Evolutionary conservation across 129 eudicot genomes (phyloP).

Genomic region (Erigeron canadensis): DNA sequence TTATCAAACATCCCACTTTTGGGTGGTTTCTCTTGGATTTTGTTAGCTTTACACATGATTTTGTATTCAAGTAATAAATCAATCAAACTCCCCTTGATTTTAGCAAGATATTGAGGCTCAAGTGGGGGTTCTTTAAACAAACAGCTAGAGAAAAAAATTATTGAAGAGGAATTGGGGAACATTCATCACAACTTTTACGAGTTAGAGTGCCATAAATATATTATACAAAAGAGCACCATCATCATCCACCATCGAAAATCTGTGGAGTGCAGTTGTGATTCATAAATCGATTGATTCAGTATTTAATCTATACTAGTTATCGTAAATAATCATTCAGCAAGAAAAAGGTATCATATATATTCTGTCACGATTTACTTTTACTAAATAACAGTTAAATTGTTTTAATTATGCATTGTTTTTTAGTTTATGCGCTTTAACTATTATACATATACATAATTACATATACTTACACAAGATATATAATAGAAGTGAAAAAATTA

Average conservation of each 20-base stretch:
- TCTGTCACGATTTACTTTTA: no score
- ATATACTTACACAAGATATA: no score
- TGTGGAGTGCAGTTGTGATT: not conserved
- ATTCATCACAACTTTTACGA: slow-evolving; percentile 14
- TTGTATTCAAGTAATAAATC: slow-evolving; percentile 35
- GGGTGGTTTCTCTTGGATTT: slow-evolving; percentile 41
- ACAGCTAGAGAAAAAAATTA: slow-evolving; percentile 20
- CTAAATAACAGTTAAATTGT: no score
- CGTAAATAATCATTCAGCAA: not conserved
- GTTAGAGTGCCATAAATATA: not conserved
- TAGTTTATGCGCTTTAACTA: no score
- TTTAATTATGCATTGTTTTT: no score
- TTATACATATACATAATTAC: no score
- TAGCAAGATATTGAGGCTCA: slow-evolving; percentile 39
- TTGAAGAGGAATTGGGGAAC: slow-evolving; percentile 41
- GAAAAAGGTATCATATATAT: no score
- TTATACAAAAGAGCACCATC: slow-evolving; percentile 7
- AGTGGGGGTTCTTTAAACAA: slow-evolving; percentile 42
- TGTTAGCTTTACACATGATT: slow-evolving; percentile 42
- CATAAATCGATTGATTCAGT: not conserved
- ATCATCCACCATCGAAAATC: not conserved
- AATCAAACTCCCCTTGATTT: slow-evolving; percentile 38
- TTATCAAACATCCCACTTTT: slow-evolving; percentile 37
- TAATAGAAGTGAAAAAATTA: no score
- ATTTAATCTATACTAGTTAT: not conserved